Base-by-base conservation (phyloP, 352 stramenopile genomes). In the Globisporangium rhizosaccharum region DNA sequence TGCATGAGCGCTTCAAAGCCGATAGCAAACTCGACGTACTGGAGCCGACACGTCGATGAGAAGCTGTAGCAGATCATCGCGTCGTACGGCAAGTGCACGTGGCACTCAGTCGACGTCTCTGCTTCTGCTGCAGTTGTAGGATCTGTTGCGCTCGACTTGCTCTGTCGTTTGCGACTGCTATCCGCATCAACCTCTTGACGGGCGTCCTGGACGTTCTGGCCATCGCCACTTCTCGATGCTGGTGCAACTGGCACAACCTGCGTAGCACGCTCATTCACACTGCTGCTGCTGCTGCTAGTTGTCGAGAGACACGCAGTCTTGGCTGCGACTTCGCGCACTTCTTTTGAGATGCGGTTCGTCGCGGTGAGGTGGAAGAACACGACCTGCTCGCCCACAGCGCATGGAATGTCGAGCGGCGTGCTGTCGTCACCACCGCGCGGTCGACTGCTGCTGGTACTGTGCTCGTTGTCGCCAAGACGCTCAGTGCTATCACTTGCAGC, bases 31-130 rank as follows among this genome's bases (percentile, higher is more conserved):
- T 94, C 85, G 52, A 94, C 68, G 68, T 94, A 93, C 60, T 94
- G 83, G 8, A 94, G 62, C 33, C 57, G 59, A 30, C 57, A 72
- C 33, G 57, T 76, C 18, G 61, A 46, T 18, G 76, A 68, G 52
- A 94, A 94, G 67, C 72, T 87, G 63, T 91, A 94, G 68, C 81
- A 93, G 57, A 94, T 90, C 72, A 91, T 89, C 26, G 81, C 82
- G 59, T 93, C 83, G 49, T 73, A 80, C 5, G 79, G 71, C 41
- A 94, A 57, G 44, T 91, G 83, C 30, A 90, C 76, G 51, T 94
- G 85, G 30, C 83, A 76, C 59, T 94, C 85, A 11, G 56, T 65
- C 18, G 56, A 37, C 17, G 30, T 17, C 18, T 42, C 18, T 15
- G 17, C 11, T 12, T 28, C 10, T n/a, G 6, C 5, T 18, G 50